These are phyloP conservation scores for Cenchrus fungigraminus DNA, from an alignment of 176 grass and related monocot genomes.

Conservation along the genomic window DNA sequence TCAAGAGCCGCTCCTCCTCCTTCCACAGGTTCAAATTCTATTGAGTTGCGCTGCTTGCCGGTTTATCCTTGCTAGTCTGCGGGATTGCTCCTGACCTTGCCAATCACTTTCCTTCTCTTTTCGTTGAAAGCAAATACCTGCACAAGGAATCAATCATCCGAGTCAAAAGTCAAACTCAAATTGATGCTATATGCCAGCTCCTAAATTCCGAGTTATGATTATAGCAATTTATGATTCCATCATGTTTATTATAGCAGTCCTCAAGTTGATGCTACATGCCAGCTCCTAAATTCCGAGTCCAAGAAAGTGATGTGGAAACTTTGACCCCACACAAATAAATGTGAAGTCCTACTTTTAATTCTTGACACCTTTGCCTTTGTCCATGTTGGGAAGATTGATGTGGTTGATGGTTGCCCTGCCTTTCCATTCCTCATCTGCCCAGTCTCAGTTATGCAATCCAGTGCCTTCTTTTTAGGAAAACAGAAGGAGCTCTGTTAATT, in stretches of 20 bases:
- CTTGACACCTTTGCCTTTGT: neutral
- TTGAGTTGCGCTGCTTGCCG: neutral
- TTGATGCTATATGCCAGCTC: neutral
- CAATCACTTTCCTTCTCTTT: neutral
- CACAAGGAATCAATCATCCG: neutral
- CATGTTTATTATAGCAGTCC: neutral
- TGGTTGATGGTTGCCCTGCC: no score
- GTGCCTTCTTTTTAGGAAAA: neutral
- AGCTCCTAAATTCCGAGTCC: neutral
- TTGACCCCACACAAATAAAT: neutral
- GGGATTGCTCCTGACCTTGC: neutral
- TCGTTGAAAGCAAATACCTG: neutral
- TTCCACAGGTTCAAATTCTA: neutral
- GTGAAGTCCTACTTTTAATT: neutral
- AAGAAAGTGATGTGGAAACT: neutral
- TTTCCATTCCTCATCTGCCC: no score
- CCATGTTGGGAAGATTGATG: conserved; percentile 7
- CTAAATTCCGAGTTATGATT: no score
- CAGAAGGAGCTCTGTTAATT: neutral
- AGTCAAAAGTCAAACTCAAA: neutral
- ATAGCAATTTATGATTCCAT: neutral
- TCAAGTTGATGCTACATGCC: neutral
- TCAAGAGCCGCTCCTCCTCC: conserved; percentile 39
- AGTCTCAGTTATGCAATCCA: neutral
- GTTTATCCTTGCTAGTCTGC: neutral